Evolutionary conservation across 768 basidiomycete species (phyloP), one percentile per base, ranked within the genome.

Genomic region (Termitomyces sp.): DNA sequence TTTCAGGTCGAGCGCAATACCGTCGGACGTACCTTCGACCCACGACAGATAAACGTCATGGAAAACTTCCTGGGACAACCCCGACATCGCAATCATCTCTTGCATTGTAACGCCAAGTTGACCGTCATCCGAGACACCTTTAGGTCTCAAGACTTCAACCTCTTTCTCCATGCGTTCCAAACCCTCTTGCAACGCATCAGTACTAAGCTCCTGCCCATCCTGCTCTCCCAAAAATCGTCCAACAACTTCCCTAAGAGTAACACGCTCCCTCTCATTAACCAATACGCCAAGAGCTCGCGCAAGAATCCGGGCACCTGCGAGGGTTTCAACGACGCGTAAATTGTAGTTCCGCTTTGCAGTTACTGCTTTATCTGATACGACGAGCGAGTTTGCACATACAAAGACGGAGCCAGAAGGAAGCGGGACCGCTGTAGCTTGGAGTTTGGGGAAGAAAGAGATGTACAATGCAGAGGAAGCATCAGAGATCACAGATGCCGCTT

Each of bases 241-340:
- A 44, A 89, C 74, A 13, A 93, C 85, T 61, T 88, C 83, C 56
- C 88, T 76, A 20, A 87, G 70, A 3, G 88, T 88, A 38, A 89
- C 74, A 58, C 78, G 83, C 68, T 85, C 81, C 38, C 68, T 72
- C 58, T 70, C 72, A 18, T 62, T 73, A 13, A 73, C 70, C 22
- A 63, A 46, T 16, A 90, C 59, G 1, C 76, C 79, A 24, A 94
- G 79, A 38, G 74, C 71, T 32, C 79, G 77, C 0, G 86, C 85
- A 13, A 97, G 78, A 5, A 93, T 75, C 26, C 88, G 80, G 0
- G 94, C 91, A 1, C 85, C 88, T 36, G 85, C 86, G 20, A 93
- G 85, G 0, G 88, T 90, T 70, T 97, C 94, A n/a, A 95, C 89
- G 35, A 94, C 93, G 35, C 92, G 90, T 16, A 95, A 77, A 67